Base-by-base conservation (phyloP, 345 rosid genomes). In the Cardamine chenopodiifolia region DNA sequence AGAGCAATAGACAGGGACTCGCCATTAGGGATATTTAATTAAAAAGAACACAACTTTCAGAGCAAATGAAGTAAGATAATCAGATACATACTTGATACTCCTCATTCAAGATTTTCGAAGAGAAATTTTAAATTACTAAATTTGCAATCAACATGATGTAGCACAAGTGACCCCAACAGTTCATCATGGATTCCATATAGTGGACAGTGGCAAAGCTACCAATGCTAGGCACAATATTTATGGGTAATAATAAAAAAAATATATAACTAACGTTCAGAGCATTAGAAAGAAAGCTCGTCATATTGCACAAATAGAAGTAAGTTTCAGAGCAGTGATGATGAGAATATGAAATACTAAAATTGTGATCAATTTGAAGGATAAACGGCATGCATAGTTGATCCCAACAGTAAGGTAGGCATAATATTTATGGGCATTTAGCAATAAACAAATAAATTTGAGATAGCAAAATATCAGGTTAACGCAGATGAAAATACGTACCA, bases 401-500 rank as follows among this genome's bases (percentile, higher is more conserved):
- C 5, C 37, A 56, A 18, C 23, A 37, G 18, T 44, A 15, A 5
- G 18, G 19, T 53, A 73, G 47, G 56, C 52, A 50, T 37, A 25
- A 3, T 37, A 61, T 15, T 17, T 32, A 58, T 57, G 15, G 65
- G 62, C 60, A 60, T 15, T 23, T 40, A 17, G 28, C 13, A 6
- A 50, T 22, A 66, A 35, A 54, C 48, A 50, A 35, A 50, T 64
- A 66, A 22, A 50, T 37, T 32, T 48, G 50, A 39, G 8, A 45
- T 40, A 60, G 23, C 39, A 59, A 71, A 67, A 63, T n/a, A 39
- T 37, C 39, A 57, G 32, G 55, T 39, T 28, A 35, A 56, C 7
- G 40, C 42, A 31, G 53, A 22, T 62, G 54, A 50, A 79, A 74
- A 23, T 26, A 55, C 70, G 17, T 84, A 94, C 98, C 98, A 90